These are phyloP conservation scores for Pichia californica DNA, from an alignment of 805 yeast genomes.

Conservation along the genomic window DNA sequence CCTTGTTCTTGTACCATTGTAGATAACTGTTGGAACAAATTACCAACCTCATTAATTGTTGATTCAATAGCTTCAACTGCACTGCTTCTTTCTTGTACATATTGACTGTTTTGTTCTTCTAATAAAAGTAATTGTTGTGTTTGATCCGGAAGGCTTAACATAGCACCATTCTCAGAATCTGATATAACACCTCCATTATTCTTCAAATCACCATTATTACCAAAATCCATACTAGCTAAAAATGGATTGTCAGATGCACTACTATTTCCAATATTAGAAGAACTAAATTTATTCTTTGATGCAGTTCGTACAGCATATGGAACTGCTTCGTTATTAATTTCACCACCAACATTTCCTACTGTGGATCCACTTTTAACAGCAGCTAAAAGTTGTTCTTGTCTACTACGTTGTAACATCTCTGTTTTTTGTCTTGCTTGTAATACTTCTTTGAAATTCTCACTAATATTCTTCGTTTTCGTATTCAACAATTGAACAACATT, in stretches of 20 bases:
- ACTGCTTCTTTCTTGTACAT: constrained; percentile 73
- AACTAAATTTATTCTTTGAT: background rate
- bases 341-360: background rate
- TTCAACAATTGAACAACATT: constrained; percentile 84
- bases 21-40: constrained; percentile 87
- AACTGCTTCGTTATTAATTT: constrained; percentile 6
- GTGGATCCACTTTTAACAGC: constrained; percentile 29
- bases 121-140: constrained; percentile 74
- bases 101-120: constrained; percentile 75
- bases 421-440: constrained; percentile 79
- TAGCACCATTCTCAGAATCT: constrained; percentile 20
- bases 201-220: too few relatives aligned
- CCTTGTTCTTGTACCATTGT: constrained; percentile 98
- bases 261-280: background rate
- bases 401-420: constrained; percentile 69
- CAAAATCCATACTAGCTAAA: constrained; percentile 19
- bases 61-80: constrained; percentile 96
- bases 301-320: constrained; percentile 26
- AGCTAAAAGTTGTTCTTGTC: constrained; percentile 80
- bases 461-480: constrained; percentile 84
- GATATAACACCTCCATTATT: too few relatives aligned
- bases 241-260: constrained; percentile 33
- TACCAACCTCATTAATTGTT: constrained; percentile 96
- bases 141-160: constrained; percentile 74
- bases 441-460: constrained; percentile 88